Percentiles rank a stretch among this genome's conserved stretches.
These are phyloP conservation scores for Chrysosporium queenslandicum DNA, from an alignment of 2,329 filamentous ascomycete genomes.

Conservation along the genomic window DNA sequence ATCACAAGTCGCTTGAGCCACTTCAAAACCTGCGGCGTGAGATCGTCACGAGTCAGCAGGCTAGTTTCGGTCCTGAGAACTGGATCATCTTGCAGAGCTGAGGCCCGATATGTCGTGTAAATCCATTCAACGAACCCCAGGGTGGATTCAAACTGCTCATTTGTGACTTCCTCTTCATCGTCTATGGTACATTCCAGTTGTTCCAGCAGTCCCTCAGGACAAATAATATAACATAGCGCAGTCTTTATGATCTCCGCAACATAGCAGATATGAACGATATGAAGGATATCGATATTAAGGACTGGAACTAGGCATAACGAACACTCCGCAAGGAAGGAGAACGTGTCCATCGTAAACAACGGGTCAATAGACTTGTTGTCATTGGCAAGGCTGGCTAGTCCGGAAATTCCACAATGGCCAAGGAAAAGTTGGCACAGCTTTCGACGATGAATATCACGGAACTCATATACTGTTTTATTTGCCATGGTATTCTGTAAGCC, in stretches of 20 bases:
- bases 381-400: slow-evolving; percentile 27
- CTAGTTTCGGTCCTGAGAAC: neutral
- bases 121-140: slow-evolving; percentile 32
- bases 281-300: slow-evolving; percentile 61
- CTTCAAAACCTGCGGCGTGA: slow-evolving; percentile 20
- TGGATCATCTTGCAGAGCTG: slow-evolving; percentile 2
- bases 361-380: slow-evolving; percentile 32
- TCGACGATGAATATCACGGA: slow-evolving; percentile 55
- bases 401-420: slow-evolving; percentile 38
- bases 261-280: slow-evolving; percentile 77
- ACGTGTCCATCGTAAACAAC: slow-evolving; percentile 31
- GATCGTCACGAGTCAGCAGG: slow-evolving; percentile 22
- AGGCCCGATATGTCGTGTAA: slow-evolving; percentile 20
- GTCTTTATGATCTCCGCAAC: slow-evolving; percentile 84
- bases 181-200: slow-evolving; percentile 21
- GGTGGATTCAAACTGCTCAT: slow-evolving; percentile 13
- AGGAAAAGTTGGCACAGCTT: slow-evolving; percentile 70
- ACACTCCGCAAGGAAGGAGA: slow-evolving; percentile 64
- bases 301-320: slow-evolving; percentile 60
- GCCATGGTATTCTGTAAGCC: slow-evolving; percentile 52
- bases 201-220: slow-evolving; percentile 30
- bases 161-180: neutral
- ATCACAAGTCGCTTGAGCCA: slow-evolving; percentile 42
- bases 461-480: slow-evolving; percentile 56
- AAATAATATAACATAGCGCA: slow-evolving; percentile 46